Evolutionary conservation across 768 basidiomycete species (phyloP).

Genomic region (Xanthoconium stramineum): DNA sequence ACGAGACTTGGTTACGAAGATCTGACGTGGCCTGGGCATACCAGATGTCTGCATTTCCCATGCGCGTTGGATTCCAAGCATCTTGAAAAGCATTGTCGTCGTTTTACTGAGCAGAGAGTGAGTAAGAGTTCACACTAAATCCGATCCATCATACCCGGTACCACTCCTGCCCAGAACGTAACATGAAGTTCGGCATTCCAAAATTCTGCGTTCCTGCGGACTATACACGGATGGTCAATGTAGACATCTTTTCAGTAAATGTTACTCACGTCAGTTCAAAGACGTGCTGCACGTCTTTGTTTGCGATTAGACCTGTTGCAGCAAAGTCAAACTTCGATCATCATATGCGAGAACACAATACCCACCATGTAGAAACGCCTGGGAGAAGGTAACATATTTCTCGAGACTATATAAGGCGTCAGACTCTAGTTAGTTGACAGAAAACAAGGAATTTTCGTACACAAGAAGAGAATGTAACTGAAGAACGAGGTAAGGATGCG

Average conservation of each 20-base stretch:
- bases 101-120: conserved; percentile 50
- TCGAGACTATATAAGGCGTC: conserved; percentile 39
- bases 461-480: conserved; percentile 59
- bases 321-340: background rate
- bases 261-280: conserved; percentile 25
- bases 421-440: conserved; percentile 21
- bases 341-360: background rate
- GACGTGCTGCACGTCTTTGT: conserved; percentile 25
- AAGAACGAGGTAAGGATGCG: background rate
- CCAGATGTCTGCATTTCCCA: no score
- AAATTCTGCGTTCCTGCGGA: conserved; percentile 50
- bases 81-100: conserved; percentile 75
- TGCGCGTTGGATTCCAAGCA: conserved; percentile 21
- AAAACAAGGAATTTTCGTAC: conserved; percentile 33
- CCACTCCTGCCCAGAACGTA: conserved; percentile 71
- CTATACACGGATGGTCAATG: conserved; percentile 20
- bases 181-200: conserved; percentile 59
- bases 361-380: conserved; percentile 26
- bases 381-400: conserved; percentile 32
- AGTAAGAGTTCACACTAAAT: background rate
- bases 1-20: conserved; percentile 42
- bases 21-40: no score
- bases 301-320: conserved; percentile 21
- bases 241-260: conserved; percentile 11
- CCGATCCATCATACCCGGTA: conserved; percentile 50